phyloP scores from a whole-genome alignment of 2,329 filamentous ascomycete species.

The Claviceps quebecensis region DNA sequence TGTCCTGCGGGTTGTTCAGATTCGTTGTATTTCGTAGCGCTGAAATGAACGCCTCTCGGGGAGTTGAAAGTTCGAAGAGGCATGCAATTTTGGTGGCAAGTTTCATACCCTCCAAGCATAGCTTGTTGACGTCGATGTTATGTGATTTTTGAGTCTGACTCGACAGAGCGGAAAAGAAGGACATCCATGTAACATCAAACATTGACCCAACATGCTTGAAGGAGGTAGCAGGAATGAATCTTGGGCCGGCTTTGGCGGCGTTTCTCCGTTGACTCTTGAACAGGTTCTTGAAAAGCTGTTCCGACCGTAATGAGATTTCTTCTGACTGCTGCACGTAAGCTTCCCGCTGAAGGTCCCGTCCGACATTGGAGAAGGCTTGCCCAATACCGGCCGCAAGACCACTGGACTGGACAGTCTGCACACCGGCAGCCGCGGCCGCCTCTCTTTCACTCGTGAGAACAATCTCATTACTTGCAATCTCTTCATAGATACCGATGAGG shows the following conservation, averaged over 20 bases:
- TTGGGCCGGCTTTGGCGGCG: conserved; percentile 50
- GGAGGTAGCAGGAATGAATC: conserved; percentile 86
- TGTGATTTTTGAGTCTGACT: conserved; percentile 87
- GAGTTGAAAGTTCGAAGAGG: conserved; percentile 84
- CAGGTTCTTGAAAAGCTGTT: conserved; percentile 84
- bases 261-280: conserved; percentile 81
- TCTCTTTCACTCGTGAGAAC: conserved; percentile 87
- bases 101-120: conserved; percentile 92
- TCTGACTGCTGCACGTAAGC: conserved; percentile 92
- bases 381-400: conserved; percentile 65
- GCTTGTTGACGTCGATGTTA: conserved; percentile 78
- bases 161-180: conserved; percentile 86
- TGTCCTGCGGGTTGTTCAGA: conserved; percentile 87
- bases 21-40: conserved; percentile 90
- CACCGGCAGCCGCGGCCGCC: conserved; percentile 67
- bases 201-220: conserved; percentile 93
- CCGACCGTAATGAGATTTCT: conserved; percentile 61
- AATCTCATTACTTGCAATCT: conserved; percentile 84
- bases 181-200: conserved; percentile 99
- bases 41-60: conserved; percentile 86
- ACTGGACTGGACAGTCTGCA: conserved; percentile 43
- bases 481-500: conserved; percentile 75
- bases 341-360: conserved; percentile 80
- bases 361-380: conserved; percentile 80
- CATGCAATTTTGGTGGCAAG: conserved; percentile 88